Evolutionary conservation across 768 basidiomycete genomes (phyloP).

Genomic region (Rhizopogon roseolus): DNA sequence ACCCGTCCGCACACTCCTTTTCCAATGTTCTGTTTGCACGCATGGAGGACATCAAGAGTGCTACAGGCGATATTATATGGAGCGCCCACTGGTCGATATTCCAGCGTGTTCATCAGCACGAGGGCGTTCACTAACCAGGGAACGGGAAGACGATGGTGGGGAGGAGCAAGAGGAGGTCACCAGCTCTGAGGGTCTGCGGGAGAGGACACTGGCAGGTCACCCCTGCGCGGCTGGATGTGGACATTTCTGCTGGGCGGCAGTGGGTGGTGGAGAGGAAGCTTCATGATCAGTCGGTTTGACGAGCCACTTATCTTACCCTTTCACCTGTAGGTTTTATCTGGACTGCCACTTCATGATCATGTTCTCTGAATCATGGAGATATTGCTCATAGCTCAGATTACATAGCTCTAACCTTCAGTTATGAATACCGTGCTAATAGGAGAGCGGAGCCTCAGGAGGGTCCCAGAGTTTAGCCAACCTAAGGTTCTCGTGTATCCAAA

Average conservation of each 20-base stretch:
- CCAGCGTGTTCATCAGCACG: slow-evolving; percentile 6
- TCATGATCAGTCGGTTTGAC: background rate
- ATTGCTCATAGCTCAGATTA: too few species aligned
- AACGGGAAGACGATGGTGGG: slow-evolving; percentile 7
- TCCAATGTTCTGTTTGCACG: slow-evolving; percentile 71
- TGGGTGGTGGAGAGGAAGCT: slow-evolving; percentile 2
- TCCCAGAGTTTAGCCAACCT: too few species aligned
- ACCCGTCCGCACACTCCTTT: slow-evolving; percentile 65
- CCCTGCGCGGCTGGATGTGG: slow-evolving; percentile 80
- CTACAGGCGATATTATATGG: slow-evolving; percentile 63
- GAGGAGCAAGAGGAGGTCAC: slow-evolving; percentile 10
- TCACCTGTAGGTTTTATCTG: too few species aligned
- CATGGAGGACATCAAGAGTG: slow-evolving; percentile 84
- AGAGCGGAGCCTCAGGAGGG: too few species aligned
- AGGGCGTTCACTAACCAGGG: slow-evolving; percentile 19
- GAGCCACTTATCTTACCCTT: too few species aligned
- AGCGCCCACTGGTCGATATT: slow-evolving; percentile 51
- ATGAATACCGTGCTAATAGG: too few species aligned
- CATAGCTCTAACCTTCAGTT: too few species aligned
- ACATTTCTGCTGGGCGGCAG: slow-evolving; percentile 72
- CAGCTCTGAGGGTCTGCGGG: background rate
- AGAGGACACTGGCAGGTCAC: slow-evolving; percentile 38
- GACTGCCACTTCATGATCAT: too few species aligned
- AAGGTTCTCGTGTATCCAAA: too few species aligned
- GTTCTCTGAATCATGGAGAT: too few species aligned